Evolutionary conservation across 2,329 filamentous ascomycete genomes (phyloP).

Genomic region (Berkeleyomyces basicola): DNA sequence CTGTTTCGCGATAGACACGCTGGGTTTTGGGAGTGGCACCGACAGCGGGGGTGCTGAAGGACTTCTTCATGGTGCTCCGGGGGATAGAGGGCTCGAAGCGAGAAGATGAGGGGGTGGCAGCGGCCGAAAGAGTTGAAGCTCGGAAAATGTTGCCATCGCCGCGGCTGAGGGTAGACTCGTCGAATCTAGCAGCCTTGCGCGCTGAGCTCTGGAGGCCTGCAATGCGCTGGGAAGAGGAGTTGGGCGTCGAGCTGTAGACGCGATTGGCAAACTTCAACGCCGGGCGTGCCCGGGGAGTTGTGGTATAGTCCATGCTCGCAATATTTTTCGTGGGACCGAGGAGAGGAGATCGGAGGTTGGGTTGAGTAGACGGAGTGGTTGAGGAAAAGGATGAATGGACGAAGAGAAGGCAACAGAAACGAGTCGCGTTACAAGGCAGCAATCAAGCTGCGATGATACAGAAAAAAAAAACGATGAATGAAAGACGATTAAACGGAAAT

Average conservation of each 20-base stretch:
- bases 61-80: slow-evolving; percentile 29
- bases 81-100: slow-evolving; percentile 32
- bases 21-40: slow-evolving; percentile 27
- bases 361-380: neutral
- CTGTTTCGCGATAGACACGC: slow-evolving; percentile 28
- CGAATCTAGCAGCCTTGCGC: slow-evolving; percentile 18
- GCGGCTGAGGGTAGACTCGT: slow-evolving; percentile 19
- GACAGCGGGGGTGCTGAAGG: slow-evolving; percentile 29
- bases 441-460: slow-evolving; percentile 4
- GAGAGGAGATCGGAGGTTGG: neutral
- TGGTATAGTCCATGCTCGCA: slow-evolving; percentile 8
- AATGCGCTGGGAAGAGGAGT: slow-evolving; percentile 18
- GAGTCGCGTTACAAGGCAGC: slow-evolving; percentile 1
- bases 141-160: slow-evolving; percentile 27
- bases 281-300: slow-evolving; percentile 20
- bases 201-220: slow-evolving; percentile 25
- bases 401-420: neutral
- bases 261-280: slow-evolving; percentile 29
- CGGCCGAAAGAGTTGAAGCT: slow-evolving; percentile 23
- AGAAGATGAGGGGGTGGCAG: slow-evolving; percentile 19
- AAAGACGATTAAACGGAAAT: neutral
- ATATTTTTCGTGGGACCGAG: neutral
- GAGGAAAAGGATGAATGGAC: neutral
- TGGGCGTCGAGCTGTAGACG: slow-evolving; percentile 20
- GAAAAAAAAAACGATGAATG: slow-evolving; percentile 1